phyloP scores from a whole-genome alignment of 768 basidiomycete genomes.

The Tulasnella sp. region DNA sequence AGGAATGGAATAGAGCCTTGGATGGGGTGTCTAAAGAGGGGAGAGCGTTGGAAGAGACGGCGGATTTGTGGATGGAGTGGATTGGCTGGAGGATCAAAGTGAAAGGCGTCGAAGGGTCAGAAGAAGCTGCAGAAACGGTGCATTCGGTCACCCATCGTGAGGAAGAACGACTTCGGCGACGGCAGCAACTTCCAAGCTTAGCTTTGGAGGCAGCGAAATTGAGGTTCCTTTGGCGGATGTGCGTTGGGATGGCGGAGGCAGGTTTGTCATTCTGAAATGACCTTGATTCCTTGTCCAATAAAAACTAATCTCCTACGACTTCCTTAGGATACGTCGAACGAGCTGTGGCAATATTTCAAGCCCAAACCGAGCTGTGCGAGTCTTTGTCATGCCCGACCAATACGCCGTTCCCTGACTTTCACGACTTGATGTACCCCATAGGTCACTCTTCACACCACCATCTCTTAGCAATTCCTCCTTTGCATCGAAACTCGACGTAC shows the following conservation, averaged over 20 bases:
- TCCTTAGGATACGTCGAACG: constrained; percentile 66
- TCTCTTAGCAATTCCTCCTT: constrained; percentile 46
- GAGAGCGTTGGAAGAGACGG: constrained; percentile 31
- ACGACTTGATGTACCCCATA: constrained; percentile 36
- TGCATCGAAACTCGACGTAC: constrained; percentile 49
- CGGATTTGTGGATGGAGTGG: constrained; percentile 73
- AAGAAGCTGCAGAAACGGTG: constrained; percentile 27
- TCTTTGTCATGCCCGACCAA: too few relatives aligned
- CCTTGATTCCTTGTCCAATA: background rate
- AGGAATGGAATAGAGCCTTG: constrained; percentile 70
- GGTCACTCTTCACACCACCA: constrained; percentile 57
- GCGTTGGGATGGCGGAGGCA: constrained; percentile 59
- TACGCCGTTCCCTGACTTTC: background rate
- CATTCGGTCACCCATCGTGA: background rate
- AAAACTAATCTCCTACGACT: constrained; percentile 18
- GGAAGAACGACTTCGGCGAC: background rate
- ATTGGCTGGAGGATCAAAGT: constrained; percentile 66
- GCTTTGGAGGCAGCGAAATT: constrained; percentile 36
- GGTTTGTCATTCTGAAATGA: constrained; percentile 46
- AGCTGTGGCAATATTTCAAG: constrained; percentile 74
- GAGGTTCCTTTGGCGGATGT: constrained; percentile 67
- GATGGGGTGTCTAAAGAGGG: constrained; percentile 42
- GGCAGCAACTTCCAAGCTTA: background rate
- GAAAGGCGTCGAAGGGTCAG: constrained; percentile 44
- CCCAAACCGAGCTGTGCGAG: constrained; percentile 51